Percentiles rank a stretch among this genome's conserved stretches.
Evolutionary conservation across 306 rosid species (phyloP).

Genomic region (Lupinus albus): DNA sequence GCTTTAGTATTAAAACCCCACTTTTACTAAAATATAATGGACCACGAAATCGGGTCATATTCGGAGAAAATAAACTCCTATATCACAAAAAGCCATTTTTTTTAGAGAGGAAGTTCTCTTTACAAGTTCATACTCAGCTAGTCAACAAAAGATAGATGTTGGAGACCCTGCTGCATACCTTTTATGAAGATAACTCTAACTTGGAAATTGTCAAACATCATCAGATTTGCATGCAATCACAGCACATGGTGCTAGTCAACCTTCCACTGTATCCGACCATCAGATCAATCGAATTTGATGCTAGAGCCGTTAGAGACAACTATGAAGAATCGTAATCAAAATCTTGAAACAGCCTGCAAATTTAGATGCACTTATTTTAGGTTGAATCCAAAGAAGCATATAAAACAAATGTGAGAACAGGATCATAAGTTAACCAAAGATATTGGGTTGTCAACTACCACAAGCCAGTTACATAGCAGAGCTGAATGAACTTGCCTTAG

Average conservation of each 20-base stretch:
- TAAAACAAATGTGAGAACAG: conserved; percentile 11
- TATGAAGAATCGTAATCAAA: conserved; percentile 35
- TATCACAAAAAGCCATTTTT: conserved; percentile 1
- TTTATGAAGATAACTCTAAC: conserved; percentile 27
- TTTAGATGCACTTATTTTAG: conserved; percentile 21
- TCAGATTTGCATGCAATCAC: conserved; percentile 15
- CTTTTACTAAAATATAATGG: conserved; percentile 8
- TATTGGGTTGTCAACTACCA: background rate
- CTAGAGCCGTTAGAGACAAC: conserved; percentile 8
- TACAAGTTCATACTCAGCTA: conserved; percentile 13
- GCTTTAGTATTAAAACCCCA: conserved; percentile 30
- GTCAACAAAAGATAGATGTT: conserved; percentile 29
- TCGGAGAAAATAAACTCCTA: conserved; percentile 26
- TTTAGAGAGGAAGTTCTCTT: conserved; percentile 22
- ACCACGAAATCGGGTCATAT: background rate
- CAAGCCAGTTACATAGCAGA: conserved; percentile 26
- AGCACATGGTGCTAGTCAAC: conserved; percentile 26
- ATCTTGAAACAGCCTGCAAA: conserved; percentile 52
- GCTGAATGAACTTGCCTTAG: conserved; percentile 59
- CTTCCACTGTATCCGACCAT: conserved; percentile 21
- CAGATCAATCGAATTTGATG: conserved; percentile 6
- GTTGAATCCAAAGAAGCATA: conserved; percentile 13
- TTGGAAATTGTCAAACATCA: conserved; percentile 26
- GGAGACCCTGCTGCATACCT: conserved; percentile 35
- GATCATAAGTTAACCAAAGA: conserved; percentile 4